Base-by-base conservation (phyloP, 257 asterid species). In the Avicennia marina region DNA sequence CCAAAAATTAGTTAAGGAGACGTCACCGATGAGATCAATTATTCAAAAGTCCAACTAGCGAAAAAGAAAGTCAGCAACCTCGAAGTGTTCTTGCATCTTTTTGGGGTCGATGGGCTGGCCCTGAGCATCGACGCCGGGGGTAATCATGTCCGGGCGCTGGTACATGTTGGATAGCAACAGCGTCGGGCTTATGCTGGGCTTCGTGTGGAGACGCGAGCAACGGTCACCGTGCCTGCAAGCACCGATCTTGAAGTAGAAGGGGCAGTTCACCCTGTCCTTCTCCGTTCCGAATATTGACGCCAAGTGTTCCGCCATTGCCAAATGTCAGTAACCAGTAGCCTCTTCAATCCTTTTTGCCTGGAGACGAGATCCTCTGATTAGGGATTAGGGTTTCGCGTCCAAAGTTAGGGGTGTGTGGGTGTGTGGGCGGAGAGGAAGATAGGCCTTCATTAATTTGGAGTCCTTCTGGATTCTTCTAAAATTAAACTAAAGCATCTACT, bases 161-260 rank as follows among this genome's bases (percentile, higher is more conserved):
- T 91, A 90, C 94, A 91, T 91, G 67, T 91, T 91, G 22, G 96
- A 85, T 13, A 90, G 81, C 62, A 90, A 70, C 11, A 90, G 73
- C 15, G 94, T 87, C 2, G 98, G 95, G 72, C 98, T 90, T 47
- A 85, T 80, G 70, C 95, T 83, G 9, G 98, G 98, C 66, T 87
- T 90, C 34, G 96, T 85, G 72, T 90, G 98, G 53, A 85, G 94
- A 26, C 96, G 93, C 19, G 96, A 90, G 61, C 96, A 87, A 25
- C 98, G 95, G 70, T 91, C 96, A 1, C 95, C 98, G 70, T 91
- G 98, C 26, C 98, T 79, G 57, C 96, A 87, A 27, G 96, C 98
- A 55, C 96, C 98, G 76, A 87, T 88, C 81, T 91, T 91, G 75
- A 87, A 90, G 69, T 90, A 90, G 76, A 90, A 90, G 0, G 98